phyloP scores from a whole-genome alignment of 2,329 filamentous ascomycete species.

The Penicillium vulpinum region DNA sequence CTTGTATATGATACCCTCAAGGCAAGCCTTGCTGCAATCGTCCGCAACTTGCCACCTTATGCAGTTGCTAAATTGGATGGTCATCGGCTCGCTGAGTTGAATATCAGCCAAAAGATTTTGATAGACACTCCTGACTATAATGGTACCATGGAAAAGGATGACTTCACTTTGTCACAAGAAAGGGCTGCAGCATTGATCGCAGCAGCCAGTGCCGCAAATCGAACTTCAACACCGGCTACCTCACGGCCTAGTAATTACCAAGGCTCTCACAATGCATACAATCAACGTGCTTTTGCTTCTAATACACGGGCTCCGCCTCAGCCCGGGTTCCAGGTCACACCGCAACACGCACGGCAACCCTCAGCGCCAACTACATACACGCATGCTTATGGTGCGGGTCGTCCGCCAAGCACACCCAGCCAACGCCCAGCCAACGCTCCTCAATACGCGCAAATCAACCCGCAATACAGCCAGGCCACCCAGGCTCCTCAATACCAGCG shows the following conservation, averaged over 20 bases:
- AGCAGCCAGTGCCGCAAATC: slow-evolving; percentile 32
- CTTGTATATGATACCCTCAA: slow-evolving; percentile 71
- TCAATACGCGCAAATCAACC: slow-evolving; percentile 35
- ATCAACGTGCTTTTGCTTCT: slow-evolving; percentile 35
- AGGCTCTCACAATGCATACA: slow-evolving; percentile 31
- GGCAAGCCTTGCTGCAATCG: slow-evolving; percentile 70
- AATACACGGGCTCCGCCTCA: slow-evolving; percentile 33
- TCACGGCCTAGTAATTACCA: slow-evolving; percentile 35
- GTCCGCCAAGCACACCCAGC: slow-evolving; percentile 37
- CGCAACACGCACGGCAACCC: slow-evolving; percentile 35
- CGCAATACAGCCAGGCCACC: slow-evolving; percentile 37
- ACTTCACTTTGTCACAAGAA: slow-evolving; percentile 57
- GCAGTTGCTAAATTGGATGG: slow-evolving; percentile 83
- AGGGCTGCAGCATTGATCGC: slow-evolving; percentile 37
- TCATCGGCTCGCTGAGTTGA: slow-evolving; percentile 77
- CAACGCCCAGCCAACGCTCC: slow-evolving; percentile 40
- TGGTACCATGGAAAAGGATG: slow-evolving; percentile 82
- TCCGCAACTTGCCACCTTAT: slow-evolving; percentile 76
- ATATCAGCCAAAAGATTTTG: slow-evolving; percentile 76
- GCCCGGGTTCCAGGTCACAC: slow-evolving; percentile 29
- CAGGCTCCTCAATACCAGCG: slow-evolving; percentile 45
- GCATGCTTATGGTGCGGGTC: slow-evolving; percentile 32
- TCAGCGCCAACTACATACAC: slow-evolving; percentile 36
- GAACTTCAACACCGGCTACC: slow-evolving; percentile 36
- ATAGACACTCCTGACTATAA: slow-evolving; percentile 71